These are phyloP conservation scores for Backusella luteola DNA, from an alignment of 192 early-diverging fungal genomes.

Conservation along the genomic window DNA sequence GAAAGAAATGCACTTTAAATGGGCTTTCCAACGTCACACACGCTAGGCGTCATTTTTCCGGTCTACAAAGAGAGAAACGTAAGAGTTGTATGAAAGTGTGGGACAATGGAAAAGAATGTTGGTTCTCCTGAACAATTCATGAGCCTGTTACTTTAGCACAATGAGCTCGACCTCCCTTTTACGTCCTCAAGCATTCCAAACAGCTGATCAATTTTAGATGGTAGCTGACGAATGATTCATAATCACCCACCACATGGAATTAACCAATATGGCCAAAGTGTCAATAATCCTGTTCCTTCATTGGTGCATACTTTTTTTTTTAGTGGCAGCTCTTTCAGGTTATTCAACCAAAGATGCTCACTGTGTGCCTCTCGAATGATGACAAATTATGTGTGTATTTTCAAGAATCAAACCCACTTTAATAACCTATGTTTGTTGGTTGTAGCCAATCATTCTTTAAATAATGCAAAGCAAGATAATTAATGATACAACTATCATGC, in stretches of 20 bases:
- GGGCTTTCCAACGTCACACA: not conserved
- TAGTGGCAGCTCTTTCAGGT: not conserved
- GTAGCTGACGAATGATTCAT: not conserved
- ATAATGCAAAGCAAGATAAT: too few relatives aligned
- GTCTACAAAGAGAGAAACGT: not conserved
- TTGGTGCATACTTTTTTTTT: not conserved
- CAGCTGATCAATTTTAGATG: not conserved
- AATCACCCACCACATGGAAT: not conserved
- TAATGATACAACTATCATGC: too few relatives aligned
- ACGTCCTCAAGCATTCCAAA: not conserved
- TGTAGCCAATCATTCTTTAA: too few relatives aligned
- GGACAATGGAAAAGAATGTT: not conserved
- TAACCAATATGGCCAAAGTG: not conserved
- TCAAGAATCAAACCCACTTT: not conserved
- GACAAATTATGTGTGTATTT: not conserved
- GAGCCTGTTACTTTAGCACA: not conserved
- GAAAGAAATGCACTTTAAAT: not conserved
- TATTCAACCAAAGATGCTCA: not conserved
- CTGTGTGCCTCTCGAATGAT: not conserved
- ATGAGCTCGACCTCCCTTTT: not conserved
- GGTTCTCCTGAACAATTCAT: not conserved
- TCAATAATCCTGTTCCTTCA: not conserved
- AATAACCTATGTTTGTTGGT: not conserved
- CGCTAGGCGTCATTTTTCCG: not conserved
- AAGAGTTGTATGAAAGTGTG: not conserved